A percentile compares a stretch with the other conserved stretches of the same genome.
Evolutionary conservation across 2,329 filamentous ascomycete species (phyloP).

Genomic region (Byssochlamys sp.): DNA sequence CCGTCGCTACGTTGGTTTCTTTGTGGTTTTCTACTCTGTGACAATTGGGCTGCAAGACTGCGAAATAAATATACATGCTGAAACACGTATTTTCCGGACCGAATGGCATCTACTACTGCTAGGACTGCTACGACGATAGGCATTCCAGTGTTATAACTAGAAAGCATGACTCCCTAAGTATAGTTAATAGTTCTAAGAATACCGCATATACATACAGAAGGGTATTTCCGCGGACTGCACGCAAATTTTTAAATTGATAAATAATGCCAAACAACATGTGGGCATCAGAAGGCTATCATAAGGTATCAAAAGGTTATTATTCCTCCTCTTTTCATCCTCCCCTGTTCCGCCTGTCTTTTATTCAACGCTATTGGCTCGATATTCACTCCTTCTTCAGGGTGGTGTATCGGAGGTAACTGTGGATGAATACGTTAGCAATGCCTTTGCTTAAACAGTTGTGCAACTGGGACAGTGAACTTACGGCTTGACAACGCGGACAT

Average conservation of each 20-base stretch:
- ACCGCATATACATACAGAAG: neutral
- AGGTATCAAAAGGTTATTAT: neutral
- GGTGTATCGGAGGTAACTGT: neutral
- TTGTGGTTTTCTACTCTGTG: too few relatives aligned
- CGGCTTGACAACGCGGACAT: slow-evolving; percentile 54
- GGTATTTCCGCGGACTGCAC: neutral
- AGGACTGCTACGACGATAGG: neutral
- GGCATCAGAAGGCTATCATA: neutral
- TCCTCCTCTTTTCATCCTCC: neutral
- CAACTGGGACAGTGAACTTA: slow-evolving; percentile 22
- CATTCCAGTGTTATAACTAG: neutral
- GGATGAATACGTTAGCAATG: neutral
- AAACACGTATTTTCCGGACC: too few relatives aligned
- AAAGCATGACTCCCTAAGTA: neutral
- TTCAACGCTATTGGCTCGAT: neutral
- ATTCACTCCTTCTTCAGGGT: neutral
- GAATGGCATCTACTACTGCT: too few relatives aligned
- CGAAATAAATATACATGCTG: too few relatives aligned
- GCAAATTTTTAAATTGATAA: neutral
- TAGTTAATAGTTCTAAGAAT: neutral
- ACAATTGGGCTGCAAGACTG: too few relatives aligned
- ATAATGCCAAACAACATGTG: neutral
- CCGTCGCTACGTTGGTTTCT: too few relatives aligned
- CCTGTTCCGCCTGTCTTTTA: neutral
- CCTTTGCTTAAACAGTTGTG: neutral